A percentile compares a stretch with the other conserved stretches of the same genome.
phyloP scores from a whole-genome alignment of 371 early-diverging fungal species.

The Entomophthora muscae region DNA sequence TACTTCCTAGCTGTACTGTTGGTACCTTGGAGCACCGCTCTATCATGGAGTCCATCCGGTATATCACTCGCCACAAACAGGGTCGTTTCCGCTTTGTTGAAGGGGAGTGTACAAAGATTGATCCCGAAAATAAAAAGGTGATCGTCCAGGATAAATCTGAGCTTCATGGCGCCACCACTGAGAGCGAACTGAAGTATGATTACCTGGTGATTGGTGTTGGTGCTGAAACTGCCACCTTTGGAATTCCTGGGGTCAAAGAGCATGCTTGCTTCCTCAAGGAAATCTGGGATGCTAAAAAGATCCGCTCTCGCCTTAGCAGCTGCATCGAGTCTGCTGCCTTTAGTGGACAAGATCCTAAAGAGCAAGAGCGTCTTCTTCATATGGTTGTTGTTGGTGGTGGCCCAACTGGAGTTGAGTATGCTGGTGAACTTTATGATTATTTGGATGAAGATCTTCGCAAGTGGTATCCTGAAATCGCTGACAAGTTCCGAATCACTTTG shows the following conservation, averaged over 20 bases:
- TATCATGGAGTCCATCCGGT: slow-evolving; percentile 48
- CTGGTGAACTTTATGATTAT: slow-evolving; percentile 87
- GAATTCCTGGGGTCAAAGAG: slow-evolving; percentile 71
- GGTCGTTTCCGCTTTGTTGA: slow-evolving; percentile 17
- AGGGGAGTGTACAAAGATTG: slow-evolving; percentile 17
- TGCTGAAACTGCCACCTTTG: slow-evolving; percentile 77
- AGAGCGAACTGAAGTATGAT: slow-evolving; percentile 56
- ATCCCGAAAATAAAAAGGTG: slow-evolving; percentile 13
- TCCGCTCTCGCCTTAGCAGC: slow-evolving; percentile 69
- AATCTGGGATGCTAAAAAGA: slow-evolving; percentile 76
- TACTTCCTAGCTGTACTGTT: slow-evolving; percentile 61
- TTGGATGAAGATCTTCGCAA: slow-evolving; percentile 57
- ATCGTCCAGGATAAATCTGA: slow-evolving; percentile 35
- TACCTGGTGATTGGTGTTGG: slow-evolving; percentile 79
- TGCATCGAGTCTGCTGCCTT: slow-evolving; percentile 79
- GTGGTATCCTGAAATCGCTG: slow-evolving; percentile 75
- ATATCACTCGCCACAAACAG: slow-evolving; percentile 25
- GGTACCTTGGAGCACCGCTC: slow-evolving; percentile 74
- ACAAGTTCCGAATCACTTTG: slow-evolving; percentile 72
- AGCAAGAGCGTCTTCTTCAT: slow-evolving; percentile 68
- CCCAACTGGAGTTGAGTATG: slow-evolving; percentile 90
- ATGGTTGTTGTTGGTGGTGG: slow-evolving; percentile 96
- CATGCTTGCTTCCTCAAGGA: slow-evolving; percentile 77
- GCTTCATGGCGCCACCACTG: slow-evolving; percentile 35
- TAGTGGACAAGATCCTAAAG: slow-evolving; percentile 49